Conservation (phyloP, 148 eudicot genomes). For the Hydrangea macrophylla region DNA sequence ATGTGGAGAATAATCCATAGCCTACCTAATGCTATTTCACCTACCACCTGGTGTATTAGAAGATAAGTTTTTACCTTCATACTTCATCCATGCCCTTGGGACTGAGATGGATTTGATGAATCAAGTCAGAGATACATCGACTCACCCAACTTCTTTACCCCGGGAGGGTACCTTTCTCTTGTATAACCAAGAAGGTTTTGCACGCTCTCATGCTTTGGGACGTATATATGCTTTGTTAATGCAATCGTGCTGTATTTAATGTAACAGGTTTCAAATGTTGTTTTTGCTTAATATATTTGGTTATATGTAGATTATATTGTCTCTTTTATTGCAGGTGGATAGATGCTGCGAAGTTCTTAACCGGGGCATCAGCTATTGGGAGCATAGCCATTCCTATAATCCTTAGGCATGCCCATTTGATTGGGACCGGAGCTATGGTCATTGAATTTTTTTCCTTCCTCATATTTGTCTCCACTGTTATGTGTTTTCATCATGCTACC, state of each 20-base stretch:
- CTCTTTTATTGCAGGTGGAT: slow-evolving; percentile 61
- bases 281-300: background rate
- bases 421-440: slow-evolving; percentile 80
- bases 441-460: slow-evolving; percentile 85
- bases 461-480: slow-evolving; percentile 77
- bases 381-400: slow-evolving; percentile 94
- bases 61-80: too few relatives aligned
- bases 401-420: slow-evolving; percentile 76
- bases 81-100: too few relatives aligned
- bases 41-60: too few relatives aligned
- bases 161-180: too few relatives aligned
- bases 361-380: slow-evolving; percentile 94
- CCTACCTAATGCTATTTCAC: too few relatives aligned
- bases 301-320: background rate
- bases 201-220: background rate
- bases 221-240: background rate
- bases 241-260: background rate
- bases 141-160: too few relatives aligned
- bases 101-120: too few relatives aligned
- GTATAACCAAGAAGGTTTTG: too few relatives aligned
- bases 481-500: slow-evolving; percentile 89
- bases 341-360: slow-evolving; percentile 92
- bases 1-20: too few relatives aligned
- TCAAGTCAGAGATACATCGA: too few relatives aligned
- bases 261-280: background rate